These are phyloP conservation scores for Plasmodium cynomolgi DNA, from an alignment of 169 alveolate species.

Conservation along the genomic window DNA sequence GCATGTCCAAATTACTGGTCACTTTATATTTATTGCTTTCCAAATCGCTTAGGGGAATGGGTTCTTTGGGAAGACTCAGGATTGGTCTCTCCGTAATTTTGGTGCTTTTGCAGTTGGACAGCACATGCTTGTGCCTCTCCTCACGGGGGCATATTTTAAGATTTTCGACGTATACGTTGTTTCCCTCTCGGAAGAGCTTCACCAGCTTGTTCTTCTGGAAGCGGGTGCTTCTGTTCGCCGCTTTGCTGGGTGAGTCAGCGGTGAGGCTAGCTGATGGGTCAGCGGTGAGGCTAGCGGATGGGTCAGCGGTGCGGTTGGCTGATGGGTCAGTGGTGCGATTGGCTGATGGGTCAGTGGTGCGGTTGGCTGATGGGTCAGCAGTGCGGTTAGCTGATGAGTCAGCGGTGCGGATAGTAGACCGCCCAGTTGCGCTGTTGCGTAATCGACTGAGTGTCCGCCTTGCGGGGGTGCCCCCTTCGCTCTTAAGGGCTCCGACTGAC, in stretches of 20 bases:
- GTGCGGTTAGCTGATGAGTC: background rate
- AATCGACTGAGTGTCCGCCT: background rate
- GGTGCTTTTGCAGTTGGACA: constrained; percentile 21
- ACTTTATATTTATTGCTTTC: constrained; percentile 21
- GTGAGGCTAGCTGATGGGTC: background rate
- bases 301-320: background rate
- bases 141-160: constrained; percentile 25
- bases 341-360: background rate
- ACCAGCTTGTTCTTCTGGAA: constrained; percentile 3
- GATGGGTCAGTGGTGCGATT: background rate
- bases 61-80: constrained; percentile 30
- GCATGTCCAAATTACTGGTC: constrained; percentile 7
- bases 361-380: background rate
- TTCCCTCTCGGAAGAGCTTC: constrained; percentile 8
- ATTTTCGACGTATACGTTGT: constrained; percentile 19
- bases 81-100: constrained; percentile 21
- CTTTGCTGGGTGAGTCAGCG: background rate
- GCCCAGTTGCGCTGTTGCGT: background rate
- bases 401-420: background rate
- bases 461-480: background rate
- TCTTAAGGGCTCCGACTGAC: background rate
- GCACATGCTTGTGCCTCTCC: constrained; percentile 24
- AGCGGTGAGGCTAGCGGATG: background rate
- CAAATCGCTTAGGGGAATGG: constrained; percentile 31
- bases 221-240: background rate